These are phyloP conservation scores for Mycena rebaudengoi DNA, from an alignment of 768 basidiomycete species.

Conservation along the genomic window DNA sequence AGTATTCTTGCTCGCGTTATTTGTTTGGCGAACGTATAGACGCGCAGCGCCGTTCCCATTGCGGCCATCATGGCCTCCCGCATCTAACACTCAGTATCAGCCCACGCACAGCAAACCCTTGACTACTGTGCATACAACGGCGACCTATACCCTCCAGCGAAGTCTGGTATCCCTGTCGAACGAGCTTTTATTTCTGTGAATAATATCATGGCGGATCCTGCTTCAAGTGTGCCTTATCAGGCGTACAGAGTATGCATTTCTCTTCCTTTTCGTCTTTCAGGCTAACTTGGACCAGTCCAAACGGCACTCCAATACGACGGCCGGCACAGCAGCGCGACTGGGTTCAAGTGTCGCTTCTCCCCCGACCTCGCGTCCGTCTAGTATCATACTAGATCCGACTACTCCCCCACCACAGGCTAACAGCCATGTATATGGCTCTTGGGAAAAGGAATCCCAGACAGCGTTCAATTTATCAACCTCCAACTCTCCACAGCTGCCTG, in stretches of 20 bases:
- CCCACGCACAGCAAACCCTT: neutral
- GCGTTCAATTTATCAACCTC: constrained; percentile 6
- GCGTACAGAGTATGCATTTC: constrained; percentile 54
- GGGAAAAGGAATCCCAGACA: constrained; percentile 18
- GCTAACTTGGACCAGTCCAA: constrained; percentile 47
- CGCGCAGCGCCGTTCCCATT: neutral
- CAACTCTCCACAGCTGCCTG: constrained; percentile 13
- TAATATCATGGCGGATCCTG: constrained; percentile 23
- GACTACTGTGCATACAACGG: too few relatives aligned
- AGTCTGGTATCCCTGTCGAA: too few relatives aligned
- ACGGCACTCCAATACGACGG: constrained; percentile 51
- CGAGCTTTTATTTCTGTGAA: constrained; percentile 34
- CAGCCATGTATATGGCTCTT: constrained; percentile 19
- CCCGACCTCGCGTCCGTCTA: constrained; percentile 38
- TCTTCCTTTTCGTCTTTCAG: constrained; percentile 15
- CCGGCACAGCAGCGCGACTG: constrained; percentile 37
- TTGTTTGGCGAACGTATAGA: constrained; percentile 8
- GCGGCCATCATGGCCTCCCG: constrained; percentile 11
- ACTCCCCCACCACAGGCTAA: constrained; percentile 33
- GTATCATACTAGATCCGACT: constrained; percentile 25
- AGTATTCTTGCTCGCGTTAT: neutral
- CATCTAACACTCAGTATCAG: constrained; percentile 2
- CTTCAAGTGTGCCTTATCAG: constrained; percentile 54
- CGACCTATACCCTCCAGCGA: too few relatives aligned
- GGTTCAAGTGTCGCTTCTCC: constrained; percentile 38